Base-by-base conservation (phyloP, 345 rosid species). In the Turritis glabra region DNA sequence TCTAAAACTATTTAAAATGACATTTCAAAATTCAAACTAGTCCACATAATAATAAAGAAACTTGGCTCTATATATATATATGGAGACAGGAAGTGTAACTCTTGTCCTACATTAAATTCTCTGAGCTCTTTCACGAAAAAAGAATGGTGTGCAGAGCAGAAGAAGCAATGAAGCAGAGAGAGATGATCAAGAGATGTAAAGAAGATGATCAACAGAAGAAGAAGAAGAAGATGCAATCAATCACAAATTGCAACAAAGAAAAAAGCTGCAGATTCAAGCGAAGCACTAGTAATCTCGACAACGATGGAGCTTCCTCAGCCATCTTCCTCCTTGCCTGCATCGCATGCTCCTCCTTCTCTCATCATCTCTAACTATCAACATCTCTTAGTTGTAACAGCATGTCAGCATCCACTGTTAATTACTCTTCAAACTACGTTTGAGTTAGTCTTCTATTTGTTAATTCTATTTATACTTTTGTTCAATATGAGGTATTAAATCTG, bases 221-320 rank as follows among this genome's bases (percentile, higher is more conserved):
- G 32, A 72, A 22, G 62, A 66, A 79, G 21, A 79, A 80, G 61
- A 9, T 19, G 43, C 85, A 77, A 81, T 67, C 60, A 70, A 71
- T 79, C 64, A 84, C 80, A 50, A 90, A 83, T 40, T 83, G 86
- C 80, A 90, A 91, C 84, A 91, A 91, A 84, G 92, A 85, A 4
- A 88, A 88, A 66, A 57, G 61, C 5, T 43, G 77, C 57, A 89
- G 81, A 85, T 93, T 93, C 88, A 93, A 93, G 83, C 75, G 96
- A 38, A 93, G 98, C 84, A 79, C 81, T 71, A 88, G 88, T 38
- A 84, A 71, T 69, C 88, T 85, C 55, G 90, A 91, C 73, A 84
- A 87, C 27, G 98, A 93, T 55, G 97, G 98, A 25, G 91, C 81
- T 79, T 91, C 97, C 40, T 84, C 98, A 35, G 98, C 97, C 63